Conservation (phyloP, 2,329 filamentous ascomycete species). For the Colletotrichum tamarilloi region DNA sequence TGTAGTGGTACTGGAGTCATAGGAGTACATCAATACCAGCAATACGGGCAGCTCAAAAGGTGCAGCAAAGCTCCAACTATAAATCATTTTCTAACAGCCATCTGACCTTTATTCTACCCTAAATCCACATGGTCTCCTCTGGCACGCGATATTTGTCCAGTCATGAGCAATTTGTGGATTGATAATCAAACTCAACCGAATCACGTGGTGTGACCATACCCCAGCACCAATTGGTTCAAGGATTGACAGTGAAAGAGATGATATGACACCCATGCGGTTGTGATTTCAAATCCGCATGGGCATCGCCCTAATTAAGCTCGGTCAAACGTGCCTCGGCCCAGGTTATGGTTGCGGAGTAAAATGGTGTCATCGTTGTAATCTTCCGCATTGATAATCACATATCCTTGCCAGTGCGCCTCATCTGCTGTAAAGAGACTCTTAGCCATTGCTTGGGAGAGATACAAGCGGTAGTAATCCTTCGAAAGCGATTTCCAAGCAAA, state of each 20-base stretch:
- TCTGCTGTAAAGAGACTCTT: too few species aligned
- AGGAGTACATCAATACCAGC: background rate
- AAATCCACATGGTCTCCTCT: slow-evolving; percentile 19
- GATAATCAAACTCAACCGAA: slow-evolving; percentile 38
- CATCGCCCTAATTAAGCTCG: background rate
- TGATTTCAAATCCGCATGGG: slow-evolving; percentile 14
- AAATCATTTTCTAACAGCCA: background rate
- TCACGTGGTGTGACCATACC: background rate
- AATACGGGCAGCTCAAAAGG: too few species aligned
- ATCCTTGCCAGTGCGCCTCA: background rate
- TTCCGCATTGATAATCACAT: background rate
- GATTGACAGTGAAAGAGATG: background rate
- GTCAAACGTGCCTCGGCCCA: background rate
- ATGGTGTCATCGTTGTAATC: background rate
- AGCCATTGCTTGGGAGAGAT: too few species aligned
- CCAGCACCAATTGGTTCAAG: background rate
- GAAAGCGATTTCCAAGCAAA: too few species aligned
- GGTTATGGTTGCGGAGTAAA: background rate
- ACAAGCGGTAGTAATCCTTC: too few species aligned
- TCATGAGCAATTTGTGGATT: slow-evolving; percentile 35
- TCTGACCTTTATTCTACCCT: background rate
- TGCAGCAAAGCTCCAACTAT: background rate
- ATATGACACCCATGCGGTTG: background rate
- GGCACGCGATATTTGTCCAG: slow-evolving; percentile 41
- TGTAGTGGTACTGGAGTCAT: background rate